Base-by-base conservation (phyloP, 1,139 yeast genomes). In the Spathaspora sp. region DNA sequence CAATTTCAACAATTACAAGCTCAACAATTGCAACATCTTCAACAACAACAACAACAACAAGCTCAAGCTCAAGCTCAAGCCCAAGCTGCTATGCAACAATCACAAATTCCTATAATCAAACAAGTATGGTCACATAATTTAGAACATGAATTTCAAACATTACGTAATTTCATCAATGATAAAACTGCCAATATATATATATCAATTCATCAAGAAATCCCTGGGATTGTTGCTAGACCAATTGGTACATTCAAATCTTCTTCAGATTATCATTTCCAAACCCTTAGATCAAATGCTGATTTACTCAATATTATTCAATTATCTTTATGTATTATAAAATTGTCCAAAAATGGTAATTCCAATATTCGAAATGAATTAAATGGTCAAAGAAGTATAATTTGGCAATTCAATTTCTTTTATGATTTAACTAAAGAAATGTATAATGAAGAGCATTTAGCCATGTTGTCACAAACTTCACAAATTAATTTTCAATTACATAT, bases 221-320 rank as follows among this genome's bases (percentile, higher is more conserved):
- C 97, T 0, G 99, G 99, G 0, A 89, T 95, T 29, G 88, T 93
- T 23, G 97, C 97, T 1, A 80, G 99, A 55, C 99, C 99, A 10
- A 89, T 93, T 51, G 99, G 99, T n/a, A 82, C 90, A 9, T 93
- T 93, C 68, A 84, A 89, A 58, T 83, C 95, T 8, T 87, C 95
- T 11, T 80, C 89, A 25, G 99, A 93, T 64, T 93, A 90, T 65
- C 98, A 93, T 65, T 93, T 93, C 63, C 99, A 93, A 66, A 93
- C 98, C 0, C 78, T 93, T 67, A 79, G 99, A 59, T 78, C 95
- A 8, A 93, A 93, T 64, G 89, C 95, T 2, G 99, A 95, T 65
- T 74, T 93, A 47, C 70, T 91, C 53, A 86, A 86, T 55, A 81
- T 93, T 55, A 85, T 93, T 48, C 99, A 93, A 66, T 78, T 93